Percentiles rank a stretch among this genome's conserved stretches.
Evolutionary conservation across 352 stramenopile species (phyloP).

Genomic region (Hyaloperonospora brassicae): DNA sequence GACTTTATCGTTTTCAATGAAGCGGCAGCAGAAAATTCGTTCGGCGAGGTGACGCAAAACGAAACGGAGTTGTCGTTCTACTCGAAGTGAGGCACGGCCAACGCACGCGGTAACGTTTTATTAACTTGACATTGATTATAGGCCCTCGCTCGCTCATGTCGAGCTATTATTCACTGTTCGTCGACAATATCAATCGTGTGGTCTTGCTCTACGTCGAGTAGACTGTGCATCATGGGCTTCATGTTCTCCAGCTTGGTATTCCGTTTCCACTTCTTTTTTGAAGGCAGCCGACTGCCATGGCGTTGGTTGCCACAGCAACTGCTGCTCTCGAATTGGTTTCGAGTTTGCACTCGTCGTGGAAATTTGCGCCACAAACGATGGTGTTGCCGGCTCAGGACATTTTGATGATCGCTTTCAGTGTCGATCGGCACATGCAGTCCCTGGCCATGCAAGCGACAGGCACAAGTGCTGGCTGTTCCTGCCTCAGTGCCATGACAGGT

Average conservation of each 20-base stretch:
- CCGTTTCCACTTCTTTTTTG: conserved; percentile 17
- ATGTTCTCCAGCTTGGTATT: conserved; percentile 9
- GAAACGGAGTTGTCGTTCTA: conserved; percentile 71
- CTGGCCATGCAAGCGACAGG: conserved; percentile 18
- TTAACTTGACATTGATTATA: conserved; percentile 17
- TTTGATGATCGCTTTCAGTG: conserved; percentile 4
- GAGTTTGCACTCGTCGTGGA: conserved; percentile 4
- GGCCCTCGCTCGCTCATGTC: conserved; percentile 11
- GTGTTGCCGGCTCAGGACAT: background rate
- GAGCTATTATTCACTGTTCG: conserved; percentile 14
- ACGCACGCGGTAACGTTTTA: background rate
- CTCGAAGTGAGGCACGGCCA: conserved; percentile 35
- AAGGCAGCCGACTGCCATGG: background rate
- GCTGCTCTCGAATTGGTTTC: conserved; percentile 12
- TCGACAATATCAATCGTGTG: conserved; percentile 22
- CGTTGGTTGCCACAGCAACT: conserved; percentile 14
- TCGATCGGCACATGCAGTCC: conserved; percentile 6
- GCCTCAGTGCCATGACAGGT: background rate
- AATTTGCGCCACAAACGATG: conserved; percentile 8
- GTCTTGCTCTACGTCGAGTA: conserved; percentile 24
- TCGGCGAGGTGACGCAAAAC: conserved; percentile 71
- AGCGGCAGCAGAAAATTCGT: conserved; percentile 52
- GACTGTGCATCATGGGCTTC: conserved; percentile 20
- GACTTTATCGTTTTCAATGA: conserved; percentile 84
- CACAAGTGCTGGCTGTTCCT: conserved; percentile 8